Evolutionary conservation across 2,329 filamentous ascomycete genomes (phyloP), one percentile per base, ranked within the genome.

Genomic region (Diaporthe vaccinii): DNA sequence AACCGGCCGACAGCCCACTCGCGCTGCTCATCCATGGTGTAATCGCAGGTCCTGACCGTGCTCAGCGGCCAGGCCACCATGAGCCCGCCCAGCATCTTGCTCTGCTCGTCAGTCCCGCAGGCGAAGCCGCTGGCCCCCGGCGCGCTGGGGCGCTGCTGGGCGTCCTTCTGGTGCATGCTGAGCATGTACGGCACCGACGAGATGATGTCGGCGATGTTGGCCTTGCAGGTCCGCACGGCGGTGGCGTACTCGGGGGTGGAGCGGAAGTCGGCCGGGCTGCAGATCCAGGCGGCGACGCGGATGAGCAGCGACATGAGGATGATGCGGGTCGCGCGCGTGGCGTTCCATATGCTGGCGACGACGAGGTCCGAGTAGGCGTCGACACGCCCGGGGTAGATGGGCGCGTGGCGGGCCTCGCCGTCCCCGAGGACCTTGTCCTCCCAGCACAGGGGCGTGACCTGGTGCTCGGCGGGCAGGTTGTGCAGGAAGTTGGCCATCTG

Each of bases 211-310:
- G 87, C 85, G 76, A 92, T 90, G 72, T 85, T 86, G 55, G 89
- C 87, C 49, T 84, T 84, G 72, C 86, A 90, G 2, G 85, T 85
- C 41, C 87, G 82, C 22, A 88, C 86, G 5, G 89, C 88, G 0
- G 87, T 87, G 20, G 89, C 89, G 77, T 92, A 92, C 80, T 92
- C 89, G 17, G 89, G 87, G 4, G 90, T 92, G 1, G 90, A 91
- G 57, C 90, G 86, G 79, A 92, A 92, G 80, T 93, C 91, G 7
- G 90, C 86, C 0, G 91, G 91, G 10, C 87, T 85, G 80, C 89
- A 90, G 41, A 90, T 84, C 90, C 90, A 92, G 2, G 91, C 91
- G 6, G 88, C 87, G 78, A 90, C 91, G 7, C 91, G 88, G 17
- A 92, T 88, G 49, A 89, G 86, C 12, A 90, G 82, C 20, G 89